These are phyloP conservation scores for Sextonia rubra DNA, from an alignment of 164 flowering plant genomes.

Conservation along the genomic window DNA sequence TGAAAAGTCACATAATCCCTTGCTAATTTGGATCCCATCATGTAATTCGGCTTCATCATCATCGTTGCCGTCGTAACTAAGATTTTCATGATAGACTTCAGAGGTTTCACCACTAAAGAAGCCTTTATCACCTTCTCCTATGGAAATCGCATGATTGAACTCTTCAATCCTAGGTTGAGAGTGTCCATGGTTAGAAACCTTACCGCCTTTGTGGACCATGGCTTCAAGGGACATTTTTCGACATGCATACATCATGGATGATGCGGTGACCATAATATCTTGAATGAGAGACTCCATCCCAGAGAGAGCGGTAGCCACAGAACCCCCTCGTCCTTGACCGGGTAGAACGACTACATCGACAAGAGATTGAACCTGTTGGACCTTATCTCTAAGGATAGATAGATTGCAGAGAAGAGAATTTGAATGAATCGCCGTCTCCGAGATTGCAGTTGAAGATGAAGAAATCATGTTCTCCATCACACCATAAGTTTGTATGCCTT, in stretches of 20 bases:
- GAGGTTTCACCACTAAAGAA: slow-evolving; percentile 17
- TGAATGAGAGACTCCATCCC: slow-evolving; percentile 44
- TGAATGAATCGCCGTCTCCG: slow-evolving; percentile 16
- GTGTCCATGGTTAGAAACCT: background rate
- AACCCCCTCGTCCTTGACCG: slow-evolving; percentile 23
- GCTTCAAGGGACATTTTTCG: slow-evolving; percentile 40
- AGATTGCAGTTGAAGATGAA: slow-evolving; percentile 11
- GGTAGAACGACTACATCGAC: slow-evolving; percentile 27
- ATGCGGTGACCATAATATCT: slow-evolving; percentile 54
- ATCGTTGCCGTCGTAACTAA: background rate
- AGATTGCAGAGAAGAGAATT: slow-evolving; percentile 45
- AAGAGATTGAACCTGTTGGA: slow-evolving; percentile 48
- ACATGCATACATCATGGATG: slow-evolving; percentile 63
- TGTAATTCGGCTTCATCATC: slow-evolving; percentile 4
- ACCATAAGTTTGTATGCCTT: slow-evolving; percentile 20
- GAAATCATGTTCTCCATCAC: slow-evolving; percentile 13
- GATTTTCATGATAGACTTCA: slow-evolving; percentile 5
- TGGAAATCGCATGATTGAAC: background rate
- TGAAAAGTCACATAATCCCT: slow-evolving; percentile 2
- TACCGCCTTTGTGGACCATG: background rate
- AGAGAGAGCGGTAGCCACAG: slow-evolving; percentile 32
- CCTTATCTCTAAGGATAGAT: slow-evolving; percentile 52
- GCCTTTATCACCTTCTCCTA: slow-evolving; percentile 15
- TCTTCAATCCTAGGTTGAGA: slow-evolving; percentile 1
- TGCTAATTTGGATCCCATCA: background rate